Evolutionary conservation across 495 filamentous ascomycete genomes (phyloP), one percentile per base, ranked within the genome.

Genomic region (Penicillium subrubescens): DNA sequence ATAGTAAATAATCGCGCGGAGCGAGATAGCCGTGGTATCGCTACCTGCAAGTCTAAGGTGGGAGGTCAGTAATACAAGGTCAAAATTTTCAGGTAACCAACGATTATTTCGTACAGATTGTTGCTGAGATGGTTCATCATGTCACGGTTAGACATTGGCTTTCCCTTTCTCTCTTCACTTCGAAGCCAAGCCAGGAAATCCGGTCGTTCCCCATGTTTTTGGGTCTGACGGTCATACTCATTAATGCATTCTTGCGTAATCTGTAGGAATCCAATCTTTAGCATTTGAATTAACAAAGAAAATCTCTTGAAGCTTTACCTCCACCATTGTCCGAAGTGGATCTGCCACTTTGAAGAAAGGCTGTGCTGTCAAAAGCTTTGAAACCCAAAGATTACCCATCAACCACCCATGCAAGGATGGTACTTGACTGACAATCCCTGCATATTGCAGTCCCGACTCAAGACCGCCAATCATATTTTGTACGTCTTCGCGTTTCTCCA

Each of bases 1-100:
- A 58, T 81, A 77, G 61, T 87, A 86, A 27, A 88, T 63, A 5
- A 83, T 70, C 1, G 81, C 68, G 35, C 80, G 73, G 12, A 85
- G 68, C 6, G 70, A 67, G 52, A 75, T 82, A 8, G 82, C 79
- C 7, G 79, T 82, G 12, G 83, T 84, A 64, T 86, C 83, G 43
- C 76, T 73, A 19, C 82, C 82, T 34, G 81, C 81, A 27, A 62
- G 59, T 10, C 21, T 23, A 31, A 19, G 44, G 14, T 17, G 37
- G 3, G 3, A 41, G 5, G 37, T 41, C 37, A 41, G 37, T 12
- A 41, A 41, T 41, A 17, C 3, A 14, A 14, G 14, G 10, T 37
- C 12, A 3, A 3, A 0, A 11, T 0, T 37, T 14, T 1, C 8
- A 12, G 10, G 14, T 8, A 1, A 1, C 7, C 10, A 37, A 14